A percentile compares a stretch with the other conserved stretches of the same genome.
Conservation (phyloP, 163 green algal species). For the Chlamydomonas reinhardtii region DNA sequence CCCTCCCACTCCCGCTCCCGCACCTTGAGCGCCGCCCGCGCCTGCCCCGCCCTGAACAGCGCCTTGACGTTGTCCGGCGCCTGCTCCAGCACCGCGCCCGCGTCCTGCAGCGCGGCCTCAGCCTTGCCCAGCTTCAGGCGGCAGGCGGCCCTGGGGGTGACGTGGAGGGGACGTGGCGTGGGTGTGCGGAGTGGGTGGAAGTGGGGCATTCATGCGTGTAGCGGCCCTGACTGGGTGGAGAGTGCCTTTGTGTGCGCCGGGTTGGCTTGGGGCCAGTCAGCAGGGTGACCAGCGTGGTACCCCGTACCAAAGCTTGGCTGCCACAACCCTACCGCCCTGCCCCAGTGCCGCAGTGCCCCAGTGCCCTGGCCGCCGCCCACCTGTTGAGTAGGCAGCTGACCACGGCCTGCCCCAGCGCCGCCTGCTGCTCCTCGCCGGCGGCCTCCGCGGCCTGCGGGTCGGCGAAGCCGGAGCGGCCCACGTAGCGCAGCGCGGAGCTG, state of each 20-base stretch:
- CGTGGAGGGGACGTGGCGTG: neutral
- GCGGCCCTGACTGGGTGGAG: no score
- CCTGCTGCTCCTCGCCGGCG: constrained; percentile 23
- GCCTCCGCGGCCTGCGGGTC: constrained; percentile 27
- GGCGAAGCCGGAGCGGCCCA: constrained; percentile 36
- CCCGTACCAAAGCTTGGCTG: no score
- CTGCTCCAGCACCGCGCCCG: constrained; percentile 56
- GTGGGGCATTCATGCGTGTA: no score
- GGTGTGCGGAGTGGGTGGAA: neutral
- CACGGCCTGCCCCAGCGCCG: constrained; percentile 35
- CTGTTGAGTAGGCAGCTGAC: constrained; percentile 61
- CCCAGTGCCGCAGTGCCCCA: no score
- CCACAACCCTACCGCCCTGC: no score
- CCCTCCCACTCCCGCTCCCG: neutral
- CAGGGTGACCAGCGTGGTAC: no score
- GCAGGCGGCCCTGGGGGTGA: constrained; percentile 52
- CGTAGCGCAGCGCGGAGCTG: constrained; percentile 60
- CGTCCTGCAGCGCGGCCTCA: constrained; percentile 51
- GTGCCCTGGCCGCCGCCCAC: no score
- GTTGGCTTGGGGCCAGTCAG: no score
- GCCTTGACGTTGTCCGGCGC: constrained; percentile 63
- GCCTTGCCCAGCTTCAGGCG: constrained; percentile 54
- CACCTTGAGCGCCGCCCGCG: constrained; percentile 44
- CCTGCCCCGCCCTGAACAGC: constrained; percentile 65
- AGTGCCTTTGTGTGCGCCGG: no score